Evolutionary conservation across 2,329 filamentous ascomycete genomes (phyloP).

Genomic region (Penicillium sp.): DNA sequence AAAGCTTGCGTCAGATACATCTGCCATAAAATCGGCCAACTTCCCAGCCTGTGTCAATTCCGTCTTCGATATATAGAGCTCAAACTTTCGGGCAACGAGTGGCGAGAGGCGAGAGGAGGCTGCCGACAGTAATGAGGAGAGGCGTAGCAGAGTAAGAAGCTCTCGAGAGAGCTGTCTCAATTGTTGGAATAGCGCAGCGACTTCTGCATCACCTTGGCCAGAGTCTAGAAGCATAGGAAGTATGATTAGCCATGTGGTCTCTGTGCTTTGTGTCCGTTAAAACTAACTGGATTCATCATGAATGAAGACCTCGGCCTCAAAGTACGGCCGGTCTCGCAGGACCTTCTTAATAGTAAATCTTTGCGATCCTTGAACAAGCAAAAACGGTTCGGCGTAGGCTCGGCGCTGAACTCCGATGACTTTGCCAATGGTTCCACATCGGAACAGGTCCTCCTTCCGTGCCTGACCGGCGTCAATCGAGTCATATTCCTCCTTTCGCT

Average conservation of each 20-base stretch:
- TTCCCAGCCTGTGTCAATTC: constrained; percentile 76
- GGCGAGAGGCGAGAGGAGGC: constrained; percentile 70
- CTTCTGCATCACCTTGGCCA: constrained; percentile 57
- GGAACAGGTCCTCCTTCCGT: constrained; percentile 71
- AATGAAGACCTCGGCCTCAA: constrained; percentile 74
- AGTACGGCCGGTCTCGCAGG: constrained; percentile 75
- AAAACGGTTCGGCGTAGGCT: constrained; percentile 70
- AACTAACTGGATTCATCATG: constrained; percentile 66
- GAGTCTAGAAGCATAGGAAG: constrained; percentile 26
- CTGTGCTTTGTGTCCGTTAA: neutral
- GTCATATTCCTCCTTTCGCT: constrained; percentile 43
- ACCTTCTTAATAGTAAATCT: constrained; percentile 73
- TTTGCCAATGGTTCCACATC: constrained; percentile 76
- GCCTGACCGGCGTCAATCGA: constrained; percentile 59
- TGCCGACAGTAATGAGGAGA: constrained; percentile 79
- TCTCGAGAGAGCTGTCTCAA: constrained; percentile 84
- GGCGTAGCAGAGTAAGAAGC: constrained; percentile 75
- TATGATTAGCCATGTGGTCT: constrained; percentile 5
- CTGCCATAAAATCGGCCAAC: constrained; percentile 95
- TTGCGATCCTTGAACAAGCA: constrained; percentile 81
- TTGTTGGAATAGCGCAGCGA: constrained; percentile 70
- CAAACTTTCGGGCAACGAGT: constrained; percentile 78
- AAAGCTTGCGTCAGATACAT: constrained; percentile 79
- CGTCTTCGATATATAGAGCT: constrained; percentile 81
- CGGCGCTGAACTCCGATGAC: constrained; percentile 75